Base-by-base conservation (phyloP, 2,329 filamentous ascomycete species). In the Cladophialophora exuberans region DNA sequence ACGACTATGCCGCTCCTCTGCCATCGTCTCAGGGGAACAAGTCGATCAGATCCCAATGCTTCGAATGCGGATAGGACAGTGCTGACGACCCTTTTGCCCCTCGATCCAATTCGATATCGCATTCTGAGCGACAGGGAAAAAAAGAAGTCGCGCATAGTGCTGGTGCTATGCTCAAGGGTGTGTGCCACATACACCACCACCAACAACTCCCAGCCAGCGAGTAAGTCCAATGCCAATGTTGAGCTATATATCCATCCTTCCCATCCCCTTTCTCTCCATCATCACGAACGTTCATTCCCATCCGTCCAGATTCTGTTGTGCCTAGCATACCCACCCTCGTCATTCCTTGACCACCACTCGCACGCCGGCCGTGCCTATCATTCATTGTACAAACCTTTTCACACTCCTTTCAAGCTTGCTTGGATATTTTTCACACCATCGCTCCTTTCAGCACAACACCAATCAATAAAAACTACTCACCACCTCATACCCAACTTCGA, bases 1-100 rank as follows among this genome's bases (percentile, higher is more conserved):
- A 25, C 36, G 25, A 17, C 22, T 43, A 25, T 42, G 23, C 28
- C 47, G 38, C 23, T 39, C n/a, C n/a, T n/a, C n/a, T n/a, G n/a
- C n/a, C n/a, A 36, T 36, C 31, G 33, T 13, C 17, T 45, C 42
- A 45, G 30, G 30, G 36, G 13, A 28, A 33, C 18, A 18, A 15
- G 23, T 25, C 31, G 36, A 51, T 42, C 30, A 49, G n/a, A n/a
- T n/a, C n/a, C 58, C 58, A 60, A 56, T 57, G 30, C 52, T 30
- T 44, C 31, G 20, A 46, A 55, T 57, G 43, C 58, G 43, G 54
- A 45, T 46, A 49, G 26, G 38, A 36, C 17, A 57, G 55, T 48
- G 42, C 54, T 48, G 39, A 60, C 58, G 33, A 33, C 51, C 48
- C 28, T 53, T 43, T 53, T 36, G 56, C 51, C 33, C 18, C 38